Conservation (phyloP, 1,284 basidiomycete genomes). For the Tilletia indica region DNA sequence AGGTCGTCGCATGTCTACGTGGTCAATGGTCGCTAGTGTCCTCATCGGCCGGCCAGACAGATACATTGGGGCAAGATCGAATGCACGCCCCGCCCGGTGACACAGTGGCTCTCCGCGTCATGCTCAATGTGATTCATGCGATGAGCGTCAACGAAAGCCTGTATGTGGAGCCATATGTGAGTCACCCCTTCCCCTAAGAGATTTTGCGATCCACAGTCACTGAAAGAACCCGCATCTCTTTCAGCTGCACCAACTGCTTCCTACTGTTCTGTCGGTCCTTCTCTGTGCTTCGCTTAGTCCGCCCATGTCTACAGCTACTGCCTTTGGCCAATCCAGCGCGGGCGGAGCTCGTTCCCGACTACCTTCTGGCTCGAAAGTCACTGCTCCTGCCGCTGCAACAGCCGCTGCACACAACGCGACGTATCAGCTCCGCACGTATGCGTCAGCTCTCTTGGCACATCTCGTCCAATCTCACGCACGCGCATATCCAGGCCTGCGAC, state of each 20-base stretch:
- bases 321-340: constrained; percentile 22
- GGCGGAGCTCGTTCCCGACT: background rate
- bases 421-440: constrained; percentile 38
- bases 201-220: background rate
- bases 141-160: constrained; percentile 67
- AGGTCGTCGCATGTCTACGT: constrained; percentile 50
- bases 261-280: constrained; percentile 83
- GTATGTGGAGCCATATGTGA: constrained; percentile 94
- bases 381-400: constrained; percentile 28
- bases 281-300: constrained; percentile 74
- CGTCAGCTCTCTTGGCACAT: constrained; percentile 71
- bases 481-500: constrained; percentile 76
- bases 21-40: constrained; percentile 58
- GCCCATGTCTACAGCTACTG: background rate
- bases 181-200: constrained; percentile 52
- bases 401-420: constrained; percentile 23
- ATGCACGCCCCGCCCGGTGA: constrained; percentile 22
- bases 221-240: constrained; percentile 11
- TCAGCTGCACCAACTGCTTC: constrained; percentile 91
- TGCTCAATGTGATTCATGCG: constrained; percentile 47
- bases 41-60: constrained; percentile 65
- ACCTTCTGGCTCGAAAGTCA: constrained; percentile 19
- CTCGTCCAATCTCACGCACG: constrained; percentile 65
- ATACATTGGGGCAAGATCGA: background rate
- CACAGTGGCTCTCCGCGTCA: constrained; percentile 41